A percentile compares a stretch with the other conserved stretches of the same genome.
These are phyloP conservation scores for Papiliotrema flavescens DNA, from an alignment of 1,284 basidiomycete genomes.

Conservation along the genomic window DNA sequence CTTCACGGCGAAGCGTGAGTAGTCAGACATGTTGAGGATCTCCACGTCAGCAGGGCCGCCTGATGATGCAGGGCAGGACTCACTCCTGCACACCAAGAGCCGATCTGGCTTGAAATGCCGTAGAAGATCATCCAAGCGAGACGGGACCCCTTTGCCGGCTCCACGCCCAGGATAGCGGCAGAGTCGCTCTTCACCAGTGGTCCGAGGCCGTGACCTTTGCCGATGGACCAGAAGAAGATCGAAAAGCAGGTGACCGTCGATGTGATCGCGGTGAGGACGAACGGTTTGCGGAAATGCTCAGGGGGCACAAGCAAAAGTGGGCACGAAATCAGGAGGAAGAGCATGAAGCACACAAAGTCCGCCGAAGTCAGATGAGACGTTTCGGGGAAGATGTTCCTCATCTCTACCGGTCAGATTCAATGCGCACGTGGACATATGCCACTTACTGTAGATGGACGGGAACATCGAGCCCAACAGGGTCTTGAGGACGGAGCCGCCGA, in stretches of 20 bases:
- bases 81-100: conserved; percentile 31
- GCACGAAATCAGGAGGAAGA: conserved; percentile 46
- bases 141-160: conserved; percentile 24
- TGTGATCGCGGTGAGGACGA: conserved; percentile 38
- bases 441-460: conserved; percentile 35
- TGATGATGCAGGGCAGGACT: conserved; percentile 1
- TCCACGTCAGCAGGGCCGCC: conserved; percentile 3
- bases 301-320: conserved; percentile 42
- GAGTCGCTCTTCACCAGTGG: conserved; percentile 9
- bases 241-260: conserved; percentile 39
- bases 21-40: conserved; percentile 35
- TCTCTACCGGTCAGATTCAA: conserved; percentile 7
- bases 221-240: conserved; percentile 46
- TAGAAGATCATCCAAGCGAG: conserved; percentile 48
- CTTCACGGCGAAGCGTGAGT: conserved; percentile 29
- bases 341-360: conserved; percentile 47
- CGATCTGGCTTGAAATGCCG: conserved; percentile 27
- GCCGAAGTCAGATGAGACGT: conserved; percentile 28
- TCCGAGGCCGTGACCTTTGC: conserved; percentile 40
- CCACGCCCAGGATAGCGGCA: conserved; percentile 8
- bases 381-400: conserved; percentile 33
- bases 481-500: conserved; percentile 48
- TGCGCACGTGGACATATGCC: too few species aligned
- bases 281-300: conserved; percentile 42
- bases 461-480: conserved; percentile 41